Conservation (phyloP, 1,139 yeast species). For the Saccharomyces pastorianus region DNA sequence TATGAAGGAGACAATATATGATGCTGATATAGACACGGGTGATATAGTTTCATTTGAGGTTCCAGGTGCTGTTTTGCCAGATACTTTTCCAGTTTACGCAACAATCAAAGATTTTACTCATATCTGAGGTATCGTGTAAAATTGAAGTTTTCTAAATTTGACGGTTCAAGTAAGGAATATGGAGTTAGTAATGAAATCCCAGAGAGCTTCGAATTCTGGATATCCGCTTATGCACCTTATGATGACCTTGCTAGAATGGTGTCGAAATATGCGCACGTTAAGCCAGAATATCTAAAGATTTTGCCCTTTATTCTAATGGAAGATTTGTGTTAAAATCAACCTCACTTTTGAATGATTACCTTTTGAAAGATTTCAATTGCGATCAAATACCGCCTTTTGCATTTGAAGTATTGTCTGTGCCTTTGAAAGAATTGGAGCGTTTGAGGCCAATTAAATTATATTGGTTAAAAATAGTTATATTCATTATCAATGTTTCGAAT, state of each 20-base stretch:
- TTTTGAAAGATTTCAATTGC: conserved; percentile 45
- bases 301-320: conserved; percentile 50
- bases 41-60: conserved; percentile 65
- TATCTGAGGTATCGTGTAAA: conserved; percentile 62
- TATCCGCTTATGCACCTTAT: conserved; percentile 53
- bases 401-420: conserved; percentile 69
- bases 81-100: conserved; percentile 24
- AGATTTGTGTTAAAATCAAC: conserved; percentile 36
- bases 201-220: conserved; percentile 53
- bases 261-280: conserved; percentile 45
- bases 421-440: conserved; percentile 69
- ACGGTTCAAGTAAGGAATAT: conserved; percentile 43
- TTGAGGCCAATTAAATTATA: conserved; percentile 55
- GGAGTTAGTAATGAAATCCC: conserved; percentile 33
- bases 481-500: conserved; percentile 60
- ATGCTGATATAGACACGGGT: conserved; percentile 66
- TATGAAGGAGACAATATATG: conserved; percentile 35
- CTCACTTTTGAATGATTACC: conserved; percentile 33
- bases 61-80: conserved; percentile 15
- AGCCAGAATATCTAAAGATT: conserved; percentile 58
- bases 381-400: conserved; percentile 44
- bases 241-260: conserved; percentile 52
- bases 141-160: conserved; percentile 40
- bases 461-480: conserved; percentile 56
- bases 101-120: conserved; percentile 48